phyloP scores from a whole-genome alignment of 495 filamentous ascomycete species.

The Lasiosphaeris hirsuta region DNA sequence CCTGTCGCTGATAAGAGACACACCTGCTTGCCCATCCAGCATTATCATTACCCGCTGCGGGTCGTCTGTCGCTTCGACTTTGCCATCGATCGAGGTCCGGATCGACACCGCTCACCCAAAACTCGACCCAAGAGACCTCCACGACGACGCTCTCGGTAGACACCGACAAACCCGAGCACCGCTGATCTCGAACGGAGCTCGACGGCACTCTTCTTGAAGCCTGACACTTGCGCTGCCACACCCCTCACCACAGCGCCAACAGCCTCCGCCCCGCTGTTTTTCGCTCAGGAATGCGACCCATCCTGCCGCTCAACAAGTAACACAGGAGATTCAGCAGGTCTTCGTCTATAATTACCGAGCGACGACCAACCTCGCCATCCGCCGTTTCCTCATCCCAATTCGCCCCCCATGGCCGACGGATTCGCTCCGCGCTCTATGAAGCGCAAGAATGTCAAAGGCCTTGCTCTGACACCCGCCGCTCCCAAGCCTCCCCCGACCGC shows the following conservation, averaged over 20 bases:
- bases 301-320: neutral
- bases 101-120: neutral
- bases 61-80: neutral
- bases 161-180: too few species aligned
- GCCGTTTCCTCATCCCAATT: neutral
- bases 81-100: neutral
- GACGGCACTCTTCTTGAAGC: too few species aligned
- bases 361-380: neutral
- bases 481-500: slow-evolving; percentile 46
- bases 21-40: neutral
- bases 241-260: too few species aligned
- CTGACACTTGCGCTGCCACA: too few species aligned
- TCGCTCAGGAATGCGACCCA: neutral
- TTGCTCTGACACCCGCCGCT: slow-evolving; percentile 71
- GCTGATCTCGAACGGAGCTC: too few species aligned
- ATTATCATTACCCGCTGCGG: neutral
- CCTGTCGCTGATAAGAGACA: neutral
- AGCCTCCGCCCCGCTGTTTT: neutral
- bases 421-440: slow-evolving; percentile 91
- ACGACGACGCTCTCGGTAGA: too few species aligned
- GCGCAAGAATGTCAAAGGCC: slow-evolving; percentile 97
- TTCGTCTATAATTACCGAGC: neutral
- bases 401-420: slow-evolving; percentile 68
- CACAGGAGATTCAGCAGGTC: neutral
- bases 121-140: too few species aligned